Evolutionary conservation across 2,329 filamentous ascomycete genomes (phyloP).

Genomic region (Stemphylium vesicarium): DNA sequence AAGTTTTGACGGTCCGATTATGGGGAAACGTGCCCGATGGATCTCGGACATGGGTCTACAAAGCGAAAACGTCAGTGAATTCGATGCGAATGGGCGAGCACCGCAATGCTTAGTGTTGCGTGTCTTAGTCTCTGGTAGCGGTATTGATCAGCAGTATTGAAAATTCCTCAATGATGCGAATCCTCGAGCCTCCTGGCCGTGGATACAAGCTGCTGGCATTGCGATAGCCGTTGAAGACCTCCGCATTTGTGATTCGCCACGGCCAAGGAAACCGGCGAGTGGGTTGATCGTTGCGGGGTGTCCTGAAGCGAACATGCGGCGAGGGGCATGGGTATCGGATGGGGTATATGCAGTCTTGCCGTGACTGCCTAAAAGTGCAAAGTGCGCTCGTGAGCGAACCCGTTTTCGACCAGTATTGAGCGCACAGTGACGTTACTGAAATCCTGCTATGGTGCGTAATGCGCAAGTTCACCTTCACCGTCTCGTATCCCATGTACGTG

Average conservation of each 20-base stretch:
- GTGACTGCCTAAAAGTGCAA: neutral
- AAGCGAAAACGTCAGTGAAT: neutral
- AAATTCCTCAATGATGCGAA: neutral
- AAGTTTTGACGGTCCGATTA: neutral
- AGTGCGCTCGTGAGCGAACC: neutral
- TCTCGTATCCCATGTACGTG: neutral
- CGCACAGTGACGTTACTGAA: constrained; percentile 6
- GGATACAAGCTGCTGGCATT: neutral
- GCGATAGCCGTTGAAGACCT: neutral
- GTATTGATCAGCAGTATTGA: neutral
- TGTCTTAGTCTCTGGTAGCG: neutral
- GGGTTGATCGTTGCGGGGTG: neutral
- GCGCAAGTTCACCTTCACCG: neutral
- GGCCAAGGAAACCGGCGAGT: constrained; percentile 17
- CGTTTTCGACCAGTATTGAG: constrained; percentile 2
- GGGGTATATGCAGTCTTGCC: constrained; percentile 2
- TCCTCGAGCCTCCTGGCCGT: neutral
- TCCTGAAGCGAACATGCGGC: neutral
- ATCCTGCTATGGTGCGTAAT: neutral
- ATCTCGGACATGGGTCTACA: neutral
- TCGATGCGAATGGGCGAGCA: neutral
- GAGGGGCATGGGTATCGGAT: neutral
- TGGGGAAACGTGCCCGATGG: neutral
- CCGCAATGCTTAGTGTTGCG: neutral
- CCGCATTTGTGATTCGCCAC: neutral